Conservation (phyloP, 2,329 filamentous ascomycete species). For the Alternaria postmessia region DNA sequence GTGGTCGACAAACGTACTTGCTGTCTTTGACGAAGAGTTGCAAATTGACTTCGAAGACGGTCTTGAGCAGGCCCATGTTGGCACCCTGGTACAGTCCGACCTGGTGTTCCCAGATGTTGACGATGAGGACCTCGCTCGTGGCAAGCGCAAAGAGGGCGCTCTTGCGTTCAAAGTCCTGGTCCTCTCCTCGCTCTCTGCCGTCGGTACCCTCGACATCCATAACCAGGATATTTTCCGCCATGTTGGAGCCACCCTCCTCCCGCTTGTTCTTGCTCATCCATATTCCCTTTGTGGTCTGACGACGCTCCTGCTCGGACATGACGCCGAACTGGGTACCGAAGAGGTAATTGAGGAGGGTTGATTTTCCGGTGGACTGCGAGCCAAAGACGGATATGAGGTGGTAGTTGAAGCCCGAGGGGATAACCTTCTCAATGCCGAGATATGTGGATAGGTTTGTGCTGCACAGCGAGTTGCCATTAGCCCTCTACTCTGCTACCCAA, state of each 20-base stretch:
- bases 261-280: slow-evolving; percentile 99
- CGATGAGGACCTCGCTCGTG: slow-evolving; percentile 95
- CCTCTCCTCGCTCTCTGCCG: slow-evolving; percentile 92
- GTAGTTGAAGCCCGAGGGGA: slow-evolving; percentile 95
- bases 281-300: slow-evolving; percentile 98
- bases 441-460: slow-evolving; percentile 84
- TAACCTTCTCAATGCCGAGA: slow-evolving; percentile 78
- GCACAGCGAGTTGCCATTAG: slow-evolving; percentile 33
- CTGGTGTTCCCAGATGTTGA: slow-evolving; percentile 99
- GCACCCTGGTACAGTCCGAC: slow-evolving; percentile 97
- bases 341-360: slow-evolving; percentile 92
- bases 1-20: slow-evolving; percentile 68
- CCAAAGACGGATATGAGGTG: slow-evolving; percentile 99
- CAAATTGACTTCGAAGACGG: slow-evolving; percentile 97
- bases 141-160: slow-evolving; percentile 96
- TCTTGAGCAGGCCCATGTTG: slow-evolving; percentile 98
- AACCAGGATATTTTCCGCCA: slow-evolving; percentile 98
- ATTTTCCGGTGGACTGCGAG: slow-evolving; percentile 98
- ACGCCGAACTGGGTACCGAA: slow-evolving; percentile 97
- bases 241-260: slow-evolving; percentile 60
- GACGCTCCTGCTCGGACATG: slow-evolving; percentile 93
- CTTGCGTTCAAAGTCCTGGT: slow-evolving; percentile 99
- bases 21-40: slow-evolving; percentile 96
- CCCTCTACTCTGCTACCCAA: slow-evolving; percentile 8
- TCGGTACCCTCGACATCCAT: slow-evolving; percentile 99